A percentile compares a stretch with the other conserved stretches of the same genome.
Evolutionary conservation across 345 rosid species (phyloP).

Genomic region (Citrus mangshanensis): DNA sequence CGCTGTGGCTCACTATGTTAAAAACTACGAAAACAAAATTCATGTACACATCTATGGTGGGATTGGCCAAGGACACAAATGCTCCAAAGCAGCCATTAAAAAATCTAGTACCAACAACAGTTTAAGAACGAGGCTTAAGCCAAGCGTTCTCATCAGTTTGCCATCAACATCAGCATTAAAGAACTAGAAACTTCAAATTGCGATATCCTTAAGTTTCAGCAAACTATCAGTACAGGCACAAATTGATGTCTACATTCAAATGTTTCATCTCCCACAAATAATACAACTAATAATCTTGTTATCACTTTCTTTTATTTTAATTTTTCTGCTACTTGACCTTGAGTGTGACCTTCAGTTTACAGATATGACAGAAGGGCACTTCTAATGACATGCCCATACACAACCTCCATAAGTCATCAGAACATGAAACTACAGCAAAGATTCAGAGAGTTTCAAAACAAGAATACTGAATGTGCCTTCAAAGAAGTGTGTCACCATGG

Average conservation of each 20-base stretch:
- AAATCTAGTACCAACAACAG: background rate
- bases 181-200: background rate
- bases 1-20: background rate
- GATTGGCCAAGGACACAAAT: background rate
- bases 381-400: background rate
- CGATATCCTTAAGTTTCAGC: background rate
- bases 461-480: background rate
- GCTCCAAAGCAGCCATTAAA: background rate
- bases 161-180: background rate
- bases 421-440: background rate
- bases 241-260: background rate
- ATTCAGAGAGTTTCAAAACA: background rate
- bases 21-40: background rate
- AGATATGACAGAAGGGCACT: background rate
- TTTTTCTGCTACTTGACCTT: background rate
- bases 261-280: background rate
- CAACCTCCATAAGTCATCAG: background rate
- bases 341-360: background rate
- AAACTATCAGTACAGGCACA: background rate
- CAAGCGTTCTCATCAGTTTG: background rate
- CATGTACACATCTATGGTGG: background rate
- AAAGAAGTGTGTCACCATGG: background rate
- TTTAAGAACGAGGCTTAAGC: background rate
- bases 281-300: background rate
- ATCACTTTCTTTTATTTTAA: background rate